Evolutionary conservation across 2,329 filamentous ascomycete species (phyloP), one percentile per base, ranked within the genome.

Genomic region (Emmonsiellopsis sp.): DNA sequence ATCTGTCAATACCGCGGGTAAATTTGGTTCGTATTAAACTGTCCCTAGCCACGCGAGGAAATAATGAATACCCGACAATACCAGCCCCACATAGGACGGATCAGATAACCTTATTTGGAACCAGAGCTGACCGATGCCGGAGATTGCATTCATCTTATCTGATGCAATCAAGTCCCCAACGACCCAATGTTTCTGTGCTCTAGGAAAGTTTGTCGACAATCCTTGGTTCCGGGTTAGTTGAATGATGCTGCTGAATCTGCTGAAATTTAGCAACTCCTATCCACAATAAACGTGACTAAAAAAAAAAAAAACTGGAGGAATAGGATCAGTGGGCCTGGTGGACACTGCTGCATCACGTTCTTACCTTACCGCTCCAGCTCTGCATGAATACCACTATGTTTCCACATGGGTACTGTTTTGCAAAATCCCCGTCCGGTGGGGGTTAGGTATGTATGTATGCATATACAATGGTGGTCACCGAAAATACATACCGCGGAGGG

Each of bases 51-150:
- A 40, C 37, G 3, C 37, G 37, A 40, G 15, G 45, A 35, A 37
- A 48, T 3, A 16, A 48, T 3, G 15, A 11, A 48, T 34, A 45
- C 20, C 42, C 4, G 6, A 11, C 1, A 37, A 38, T 49, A 48
- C 31, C 6, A 10, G 10, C 26, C 31, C 50, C 50, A 51, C 50
- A 16, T 52, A 31, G 41, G 13, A 38, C 31, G 50, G 50, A 52
- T 52, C 50, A 46, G 50, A 52, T 52, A 52, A 52, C 41, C 30
- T 31, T 38, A 46, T 31, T 46, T 2, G 11, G 40, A 40, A 15
- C 11, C 15, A 3, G 10, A 9, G 13, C n/a, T 10, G 7, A 15
- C 38, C 49, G 49, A 32, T 20, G 34, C 34, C 49, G 49, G 49
- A 51, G 41, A 34, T 51, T 32, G 31, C 13, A 7, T 43, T 20